Evolutionary conservation across 305 asterid genomes (phyloP).

Genomic region (Fraxinus paxiana): DNA sequence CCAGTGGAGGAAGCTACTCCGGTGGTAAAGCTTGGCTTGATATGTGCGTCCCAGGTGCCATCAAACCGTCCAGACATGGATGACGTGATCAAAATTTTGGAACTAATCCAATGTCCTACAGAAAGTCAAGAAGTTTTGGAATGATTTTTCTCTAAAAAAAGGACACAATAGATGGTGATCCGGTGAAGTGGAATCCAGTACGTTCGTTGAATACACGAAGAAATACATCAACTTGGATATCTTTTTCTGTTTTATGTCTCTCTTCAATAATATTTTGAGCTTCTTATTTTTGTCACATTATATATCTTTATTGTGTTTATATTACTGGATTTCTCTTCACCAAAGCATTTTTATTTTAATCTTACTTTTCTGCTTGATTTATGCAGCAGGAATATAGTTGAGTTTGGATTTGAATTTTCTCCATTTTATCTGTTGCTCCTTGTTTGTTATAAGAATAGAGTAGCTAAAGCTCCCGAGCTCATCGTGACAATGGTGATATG

Average conservation of each 20-base stretch:
- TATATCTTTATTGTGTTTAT: conserved; percentile 21
- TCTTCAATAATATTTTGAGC: conserved; percentile 10
- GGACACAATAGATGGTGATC: conserved; percentile 17
- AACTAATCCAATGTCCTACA: conserved; percentile 52
- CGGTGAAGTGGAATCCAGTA: conserved; percentile 47
- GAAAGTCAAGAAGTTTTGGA: conserved; percentile 50
- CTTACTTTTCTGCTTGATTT: not conserved
- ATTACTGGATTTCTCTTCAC: conserved; percentile 44
- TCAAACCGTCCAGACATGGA: conserved; percentile 84
- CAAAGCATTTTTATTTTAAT: not conserved
- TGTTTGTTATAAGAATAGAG: not conserved
- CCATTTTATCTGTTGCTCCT: not conserved
- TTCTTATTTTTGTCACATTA: conserved; percentile 14
- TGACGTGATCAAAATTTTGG: conserved; percentile 73
- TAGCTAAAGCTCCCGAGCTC: not conserved
- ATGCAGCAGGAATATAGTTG: not conserved
- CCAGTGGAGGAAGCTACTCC: conserved; percentile 69
- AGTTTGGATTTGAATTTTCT: not conserved
- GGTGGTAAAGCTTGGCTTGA: conserved; percentile 64
- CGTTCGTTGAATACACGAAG: conserved; percentile 20
- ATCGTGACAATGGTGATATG: not conserved
- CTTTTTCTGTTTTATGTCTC: conserved; percentile 16
- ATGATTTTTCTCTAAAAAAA: conserved; percentile 18
- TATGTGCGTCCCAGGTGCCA: conserved; percentile 86
- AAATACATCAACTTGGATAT: conserved; percentile 11